phyloP scores from a whole-genome alignment of 306 rosid genomes.

The Cicer yamashitae region DNA sequence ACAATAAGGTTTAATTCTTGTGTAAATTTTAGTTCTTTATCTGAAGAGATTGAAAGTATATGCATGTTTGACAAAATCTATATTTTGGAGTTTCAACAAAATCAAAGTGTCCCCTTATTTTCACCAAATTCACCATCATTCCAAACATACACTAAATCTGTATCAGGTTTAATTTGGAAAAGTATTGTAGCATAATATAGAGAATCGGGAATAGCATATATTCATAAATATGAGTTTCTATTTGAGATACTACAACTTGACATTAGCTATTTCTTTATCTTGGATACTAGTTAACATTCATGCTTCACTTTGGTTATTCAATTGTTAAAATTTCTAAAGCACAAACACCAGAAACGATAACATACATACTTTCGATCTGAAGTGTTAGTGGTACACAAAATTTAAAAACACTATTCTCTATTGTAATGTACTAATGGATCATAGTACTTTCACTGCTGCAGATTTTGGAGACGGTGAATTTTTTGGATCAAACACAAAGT shows the following conservation, averaged over 20 bases:
- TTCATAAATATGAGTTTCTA: too few relatives aligned
- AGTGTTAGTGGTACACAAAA: too few relatives aligned
- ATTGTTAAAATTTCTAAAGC: background rate
- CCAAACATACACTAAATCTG: too few relatives aligned
- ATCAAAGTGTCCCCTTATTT: too few relatives aligned
- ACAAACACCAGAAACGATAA: too few relatives aligned
- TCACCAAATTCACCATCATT: too few relatives aligned
- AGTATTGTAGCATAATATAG: background rate
- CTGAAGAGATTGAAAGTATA: too few relatives aligned
- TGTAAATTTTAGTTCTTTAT: background rate
- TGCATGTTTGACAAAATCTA: too few relatives aligned
- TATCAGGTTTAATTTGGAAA: too few relatives aligned
- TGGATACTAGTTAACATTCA: background rate
- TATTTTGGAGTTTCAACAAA: too few relatives aligned
- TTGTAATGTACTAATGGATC: conserved; percentile 33
- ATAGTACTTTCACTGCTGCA: conserved; percentile 49
- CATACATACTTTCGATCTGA: too few relatives aligned
- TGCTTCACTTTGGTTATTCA: conserved; percentile 3
- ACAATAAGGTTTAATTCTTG: background rate
- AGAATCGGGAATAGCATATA: background rate
- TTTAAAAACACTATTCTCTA: background rate
- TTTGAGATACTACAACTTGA: too few relatives aligned
- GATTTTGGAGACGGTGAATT: conserved; percentile 59
- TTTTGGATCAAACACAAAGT: conserved; percentile 63
- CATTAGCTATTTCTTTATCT: conserved; percentile 19